These are phyloP conservation scores for Microsporum audouinii DNA, from an alignment of 2,329 filamentous ascomycete genomes.

Conservation along the genomic window DNA sequence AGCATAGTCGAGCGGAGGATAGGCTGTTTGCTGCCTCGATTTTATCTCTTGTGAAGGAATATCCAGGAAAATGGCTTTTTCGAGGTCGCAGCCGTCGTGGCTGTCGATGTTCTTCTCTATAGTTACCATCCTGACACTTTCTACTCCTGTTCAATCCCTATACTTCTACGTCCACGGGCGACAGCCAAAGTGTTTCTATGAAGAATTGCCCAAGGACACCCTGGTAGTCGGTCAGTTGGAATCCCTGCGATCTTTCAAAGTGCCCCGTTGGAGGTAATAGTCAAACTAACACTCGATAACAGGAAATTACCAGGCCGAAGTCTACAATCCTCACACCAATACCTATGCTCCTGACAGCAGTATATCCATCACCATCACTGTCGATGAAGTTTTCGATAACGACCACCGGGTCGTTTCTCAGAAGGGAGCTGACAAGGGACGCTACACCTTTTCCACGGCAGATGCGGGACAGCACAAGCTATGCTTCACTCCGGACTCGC, in stretches of 20 bases:
- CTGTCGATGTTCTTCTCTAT: slow-evolving; percentile 44
- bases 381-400: slow-evolving; percentile 94
- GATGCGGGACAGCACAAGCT: slow-evolving; percentile 92
- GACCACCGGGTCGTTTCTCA: slow-evolving; percentile 92
- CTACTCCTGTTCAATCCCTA: slow-evolving; percentile 62
- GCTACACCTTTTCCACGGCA: slow-evolving; percentile 90
- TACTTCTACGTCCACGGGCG: slow-evolving; percentile 92
- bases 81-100: slow-evolving; percentile 28
- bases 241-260: background rate
- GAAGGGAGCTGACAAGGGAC: slow-evolving; percentile 60
- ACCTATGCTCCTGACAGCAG: slow-evolving; percentile 62
- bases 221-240: slow-evolving; percentile 61
- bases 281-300: slow-evolving; percentile 9
- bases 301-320: slow-evolving; percentile 78
- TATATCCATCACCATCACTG: slow-evolving; percentile 77
- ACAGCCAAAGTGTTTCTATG: slow-evolving; percentile 88
- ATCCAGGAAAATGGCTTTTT: slow-evolving; percentile 24
- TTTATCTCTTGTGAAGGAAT: background rate
- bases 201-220: slow-evolving; percentile 95
- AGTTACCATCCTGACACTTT: slow-evolving; percentile 51
- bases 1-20: background rate
- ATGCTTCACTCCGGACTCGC: slow-evolving; percentile 78
- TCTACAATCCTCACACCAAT: slow-evolving; percentile 61
- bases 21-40: background rate
- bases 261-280: background rate